These are phyloP conservation scores for Rutidosis leptorrhynchoides DNA, from an alignment of 129 eudicot species.

Conservation along the genomic window DNA sequence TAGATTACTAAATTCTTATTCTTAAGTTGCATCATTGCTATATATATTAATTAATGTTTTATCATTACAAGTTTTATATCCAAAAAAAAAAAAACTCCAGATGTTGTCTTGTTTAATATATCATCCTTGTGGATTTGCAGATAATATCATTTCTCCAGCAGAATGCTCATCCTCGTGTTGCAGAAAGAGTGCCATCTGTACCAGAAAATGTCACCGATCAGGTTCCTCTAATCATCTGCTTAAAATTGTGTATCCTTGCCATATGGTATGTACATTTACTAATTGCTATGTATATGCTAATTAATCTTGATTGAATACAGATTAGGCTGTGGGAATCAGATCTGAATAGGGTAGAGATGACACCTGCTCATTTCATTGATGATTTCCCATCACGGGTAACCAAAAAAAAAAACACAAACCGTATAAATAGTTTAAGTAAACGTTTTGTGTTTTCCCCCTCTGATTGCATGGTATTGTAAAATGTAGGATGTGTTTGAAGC, in stretches of 20 bases:
- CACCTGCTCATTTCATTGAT: conserved; percentile 64
- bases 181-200: conserved; percentile 75
- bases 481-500: conserved; percentile 80
- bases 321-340: conserved; percentile 96
- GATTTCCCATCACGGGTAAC: conserved; percentile 87
- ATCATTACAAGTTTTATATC: neutral
- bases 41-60: neutral
- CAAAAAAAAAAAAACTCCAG: too few relatives aligned
- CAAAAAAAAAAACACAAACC: conserved; percentile 18
- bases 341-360: conserved; percentile 81
- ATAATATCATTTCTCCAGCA: conserved; percentile 88
- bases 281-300: conserved; percentile 12
- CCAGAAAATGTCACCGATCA: conserved; percentile 98
- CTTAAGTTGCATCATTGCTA: neutral
- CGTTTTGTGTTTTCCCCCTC: neutral
- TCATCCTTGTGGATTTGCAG: conserved; percentile 46
- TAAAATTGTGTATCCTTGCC: neutral
- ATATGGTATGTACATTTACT: neutral
- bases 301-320: conserved; percentile 38
- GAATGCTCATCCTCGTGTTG: conserved; percentile 98
- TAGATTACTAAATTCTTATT: neutral
- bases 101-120: neutral
- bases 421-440: neutral
- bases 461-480: neutral
- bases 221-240: conserved; percentile 41